A percentile compares a stretch with the other conserved stretches of the same genome.
Conservation (phyloP, 2,329 filamentous ascomycete genomes). For the Colletotrichum sansevieriae region DNA sequence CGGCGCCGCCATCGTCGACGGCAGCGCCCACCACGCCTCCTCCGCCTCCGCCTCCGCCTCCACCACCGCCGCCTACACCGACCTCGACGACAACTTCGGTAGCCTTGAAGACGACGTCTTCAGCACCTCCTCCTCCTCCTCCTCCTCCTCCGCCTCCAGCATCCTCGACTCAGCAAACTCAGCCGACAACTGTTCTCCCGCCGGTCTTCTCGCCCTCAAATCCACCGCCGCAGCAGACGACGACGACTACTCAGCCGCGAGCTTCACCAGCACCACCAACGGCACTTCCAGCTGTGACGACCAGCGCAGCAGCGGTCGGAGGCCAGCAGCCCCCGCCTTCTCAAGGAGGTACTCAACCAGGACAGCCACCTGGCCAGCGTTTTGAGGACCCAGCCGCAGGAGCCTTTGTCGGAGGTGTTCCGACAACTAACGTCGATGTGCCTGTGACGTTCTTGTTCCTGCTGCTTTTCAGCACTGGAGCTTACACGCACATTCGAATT, state of each 20-base stretch:
- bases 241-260: neutral
- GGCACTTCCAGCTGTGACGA: constrained; percentile 33
- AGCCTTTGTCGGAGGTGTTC: constrained; percentile 31
- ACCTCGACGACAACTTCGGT: constrained; percentile 15
- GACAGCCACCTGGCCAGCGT: constrained; percentile 8
- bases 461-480: constrained; percentile 45
- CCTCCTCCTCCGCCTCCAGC: neutral
- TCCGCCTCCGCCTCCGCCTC: constrained; percentile 6
- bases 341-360: constrained; percentile 1
- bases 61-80: constrained; percentile 13
- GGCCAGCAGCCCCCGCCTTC: constrained; percentile 16
- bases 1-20: neutral
- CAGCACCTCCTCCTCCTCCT: neutral
- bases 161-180: neutral
- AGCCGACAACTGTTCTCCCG: neutral
- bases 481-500: constrained; percentile 46
- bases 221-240: neutral
- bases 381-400: constrained; percentile 33
- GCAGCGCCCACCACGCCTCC: neutral
- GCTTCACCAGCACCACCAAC: neutral
- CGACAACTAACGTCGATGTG: constrained; percentile 43
- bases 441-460: constrained; percentile 46
- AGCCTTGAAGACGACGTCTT: neutral
- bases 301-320: neutral
- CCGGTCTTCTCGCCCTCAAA: constrained; percentile 8